phyloP scores from a whole-genome alignment of 2,329 filamentous ascomycete genomes.

The Penicillium occitanis region DNA sequence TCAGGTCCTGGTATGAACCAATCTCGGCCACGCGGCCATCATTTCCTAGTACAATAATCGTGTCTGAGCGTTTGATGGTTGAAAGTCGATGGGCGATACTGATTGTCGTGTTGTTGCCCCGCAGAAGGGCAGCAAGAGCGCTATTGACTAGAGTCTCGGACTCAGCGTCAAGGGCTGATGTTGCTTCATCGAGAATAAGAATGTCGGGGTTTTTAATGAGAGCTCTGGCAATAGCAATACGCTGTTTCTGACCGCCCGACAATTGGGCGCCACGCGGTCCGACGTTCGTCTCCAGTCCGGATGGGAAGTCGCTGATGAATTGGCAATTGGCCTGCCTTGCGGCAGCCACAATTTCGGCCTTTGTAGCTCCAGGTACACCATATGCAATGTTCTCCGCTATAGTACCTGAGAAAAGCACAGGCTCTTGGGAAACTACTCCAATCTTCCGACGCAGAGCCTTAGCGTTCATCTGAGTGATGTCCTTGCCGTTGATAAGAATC shows the following conservation, averaged over 20 bases:
- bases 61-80: slow-evolving; percentile 93
- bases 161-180: slow-evolving; percentile 91
- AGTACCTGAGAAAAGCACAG: slow-evolving; percentile 80
- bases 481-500: slow-evolving; percentile 80
- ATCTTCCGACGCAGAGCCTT: slow-evolving; percentile 91
- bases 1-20: slow-evolving; percentile 77
- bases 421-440: slow-evolving; percentile 92
- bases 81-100: slow-evolving; percentile 94
- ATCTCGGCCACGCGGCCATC: slow-evolving; percentile 90
- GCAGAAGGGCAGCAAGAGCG: slow-evolving; percentile 75
- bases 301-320: slow-evolving; percentile 95
- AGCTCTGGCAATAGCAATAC: slow-evolving; percentile 93
- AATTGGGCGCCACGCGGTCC: slow-evolving; percentile 90
- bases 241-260: slow-evolving; percentile 94
- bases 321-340: slow-evolving; percentile 91
- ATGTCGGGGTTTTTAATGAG: slow-evolving; percentile 96
- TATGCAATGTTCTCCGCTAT: slow-evolving; percentile 87
- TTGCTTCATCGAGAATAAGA: slow-evolving; percentile 92
- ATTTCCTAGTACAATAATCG: slow-evolving; percentile 84
- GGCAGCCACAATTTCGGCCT: slow-evolving; percentile 78
- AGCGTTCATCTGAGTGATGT: slow-evolving; percentile 83
- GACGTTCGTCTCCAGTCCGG: slow-evolving; percentile 90
- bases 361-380: slow-evolving; percentile 74
- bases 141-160: slow-evolving; percentile 96
- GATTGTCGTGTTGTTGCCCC: slow-evolving; percentile 91